These are phyloP conservation scores for Jatropha curcas DNA, from an alignment of 345 rosid species.

Conservation along the genomic window DNA sequence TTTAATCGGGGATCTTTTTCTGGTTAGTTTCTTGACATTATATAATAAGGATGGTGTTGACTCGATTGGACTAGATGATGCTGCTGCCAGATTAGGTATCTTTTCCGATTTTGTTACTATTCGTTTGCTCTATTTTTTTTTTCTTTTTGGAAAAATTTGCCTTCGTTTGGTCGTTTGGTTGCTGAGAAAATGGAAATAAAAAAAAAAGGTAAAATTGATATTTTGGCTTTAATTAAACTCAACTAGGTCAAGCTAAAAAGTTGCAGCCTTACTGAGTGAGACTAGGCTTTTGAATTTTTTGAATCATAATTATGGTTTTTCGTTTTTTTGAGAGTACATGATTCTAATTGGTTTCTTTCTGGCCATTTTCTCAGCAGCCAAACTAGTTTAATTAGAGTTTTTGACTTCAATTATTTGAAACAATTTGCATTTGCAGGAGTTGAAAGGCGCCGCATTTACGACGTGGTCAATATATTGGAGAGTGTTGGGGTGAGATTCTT, in stretches of 20 bases:
- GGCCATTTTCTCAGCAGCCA: background rate
- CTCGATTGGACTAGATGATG: slow-evolving; percentile 74
- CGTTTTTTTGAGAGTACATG: no score
- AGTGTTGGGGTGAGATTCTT: slow-evolving; percentile 58
- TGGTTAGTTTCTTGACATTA: slow-evolving; percentile 52
- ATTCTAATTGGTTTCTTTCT: background rate
- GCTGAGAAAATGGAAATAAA: slow-evolving; percentile 13
- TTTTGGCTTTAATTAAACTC: background rate
- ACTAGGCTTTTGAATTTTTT: background rate
- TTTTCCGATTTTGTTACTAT: background rate
- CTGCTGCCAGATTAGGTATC: slow-evolving; percentile 60
- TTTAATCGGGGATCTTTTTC: background rate
- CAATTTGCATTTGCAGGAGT: slow-evolving; percentile 46
- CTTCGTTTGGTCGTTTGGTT: slow-evolving; percentile 9
- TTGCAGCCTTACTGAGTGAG: background rate
- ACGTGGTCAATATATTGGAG: slow-evolving; percentile 80
- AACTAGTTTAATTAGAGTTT: slow-evolving; percentile 3
- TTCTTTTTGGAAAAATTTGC: no score
- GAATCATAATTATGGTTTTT: background rate
- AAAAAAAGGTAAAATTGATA: background rate
- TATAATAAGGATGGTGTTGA: slow-evolving; percentile 51
- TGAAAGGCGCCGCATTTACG: slow-evolving; percentile 76
- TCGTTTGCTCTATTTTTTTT: background rate
- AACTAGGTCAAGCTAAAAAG: background rate
- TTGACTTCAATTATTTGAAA: background rate